A percentile compares a stretch with the other conserved stretches of the same genome.
Evolutionary conservation across 306 rosid genomes (phyloP).

Genomic region (Vigna radiata): DNA sequence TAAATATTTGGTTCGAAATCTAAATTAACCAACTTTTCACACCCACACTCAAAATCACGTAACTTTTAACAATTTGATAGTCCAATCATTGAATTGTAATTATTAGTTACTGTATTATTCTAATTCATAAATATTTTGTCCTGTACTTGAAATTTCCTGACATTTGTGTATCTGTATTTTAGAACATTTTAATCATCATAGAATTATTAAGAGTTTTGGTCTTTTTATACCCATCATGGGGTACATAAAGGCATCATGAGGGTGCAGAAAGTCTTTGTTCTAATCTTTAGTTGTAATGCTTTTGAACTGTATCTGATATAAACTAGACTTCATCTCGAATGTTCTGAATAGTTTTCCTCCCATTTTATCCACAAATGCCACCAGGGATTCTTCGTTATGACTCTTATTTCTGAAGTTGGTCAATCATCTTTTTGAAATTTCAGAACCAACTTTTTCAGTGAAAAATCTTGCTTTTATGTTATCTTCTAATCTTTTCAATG

Average conservation of each 20-base stretch:
- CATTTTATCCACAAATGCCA: background rate
- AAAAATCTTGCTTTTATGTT: background rate
- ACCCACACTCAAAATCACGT: background rate
- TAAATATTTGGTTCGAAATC: slow-evolving; percentile 15
- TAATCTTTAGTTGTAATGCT: background rate
- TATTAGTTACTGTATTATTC: background rate
- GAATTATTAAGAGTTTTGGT: background rate
- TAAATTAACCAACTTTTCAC: slow-evolving; percentile 7
- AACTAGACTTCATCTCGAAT: background rate
- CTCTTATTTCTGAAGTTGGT: background rate
- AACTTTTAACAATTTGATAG: background rate
- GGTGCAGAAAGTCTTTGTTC: background rate
- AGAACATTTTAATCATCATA: too few relatives aligned
- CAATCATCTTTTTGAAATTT: background rate
- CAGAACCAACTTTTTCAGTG: background rate
- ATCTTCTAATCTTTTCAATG: background rate
- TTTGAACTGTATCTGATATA: background rate
- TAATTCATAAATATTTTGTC: background rate
- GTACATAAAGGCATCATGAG: too few relatives aligned
- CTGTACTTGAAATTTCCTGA: background rate
- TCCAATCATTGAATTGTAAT: background rate
- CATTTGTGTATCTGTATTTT: background rate
- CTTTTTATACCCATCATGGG: background rate
- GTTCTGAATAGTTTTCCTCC: background rate
- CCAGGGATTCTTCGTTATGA: background rate